A percentile compares a stretch with the other conserved stretches of the same genome.
These are phyloP conservation scores for Jamesozyma hellenica DNA, from an alignment of 805 yeast genomes.

Conservation along the genomic window DNA sequence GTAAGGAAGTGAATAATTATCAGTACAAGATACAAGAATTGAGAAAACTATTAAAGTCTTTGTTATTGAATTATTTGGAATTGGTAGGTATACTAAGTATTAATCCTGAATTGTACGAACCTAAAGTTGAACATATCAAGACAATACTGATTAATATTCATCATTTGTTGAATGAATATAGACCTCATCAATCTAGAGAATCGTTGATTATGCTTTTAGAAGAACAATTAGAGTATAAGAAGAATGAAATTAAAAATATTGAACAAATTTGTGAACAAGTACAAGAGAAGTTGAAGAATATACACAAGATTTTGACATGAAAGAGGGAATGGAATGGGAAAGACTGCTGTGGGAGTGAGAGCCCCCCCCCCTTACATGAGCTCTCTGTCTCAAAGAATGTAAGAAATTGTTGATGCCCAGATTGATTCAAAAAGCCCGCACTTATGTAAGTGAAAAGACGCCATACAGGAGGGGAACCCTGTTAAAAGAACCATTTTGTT, in stretches of 20 bases:
- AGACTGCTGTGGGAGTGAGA: no score
- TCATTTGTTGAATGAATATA: slow-evolving; percentile 80
- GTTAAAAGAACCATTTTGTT: no score
- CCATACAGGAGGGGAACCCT: no score
- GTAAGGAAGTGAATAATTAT: slow-evolving; percentile 28
- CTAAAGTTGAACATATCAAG: slow-evolving; percentile 69
- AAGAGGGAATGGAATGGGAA: background rate
- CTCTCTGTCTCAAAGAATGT: no score
- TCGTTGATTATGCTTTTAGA: slow-evolving; percentile 65
- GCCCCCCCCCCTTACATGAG: no score
- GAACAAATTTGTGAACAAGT: slow-evolving; percentile 34
- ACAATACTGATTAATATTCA: slow-evolving; percentile 80
- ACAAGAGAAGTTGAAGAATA: slow-evolving; percentile 26
- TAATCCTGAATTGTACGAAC: slow-evolving; percentile 54
- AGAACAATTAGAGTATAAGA: slow-evolving; percentile 58
- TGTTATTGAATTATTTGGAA: slow-evolving; percentile 71
- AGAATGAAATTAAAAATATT: slow-evolving; percentile 40
- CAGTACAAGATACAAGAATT: slow-evolving; percentile 55
- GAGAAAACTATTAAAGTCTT: slow-evolving; percentile 67
- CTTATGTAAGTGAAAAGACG: no score
- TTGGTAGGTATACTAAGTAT: slow-evolving; percentile 67
- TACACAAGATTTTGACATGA: slow-evolving; percentile 10
- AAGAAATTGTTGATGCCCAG: no score
- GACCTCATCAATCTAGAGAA: slow-evolving; percentile 94
- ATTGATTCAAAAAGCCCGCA: no score